phyloP scores from a whole-genome alignment of 805 yeast species.

The Spathaspora hagerdaliae region DNA sequence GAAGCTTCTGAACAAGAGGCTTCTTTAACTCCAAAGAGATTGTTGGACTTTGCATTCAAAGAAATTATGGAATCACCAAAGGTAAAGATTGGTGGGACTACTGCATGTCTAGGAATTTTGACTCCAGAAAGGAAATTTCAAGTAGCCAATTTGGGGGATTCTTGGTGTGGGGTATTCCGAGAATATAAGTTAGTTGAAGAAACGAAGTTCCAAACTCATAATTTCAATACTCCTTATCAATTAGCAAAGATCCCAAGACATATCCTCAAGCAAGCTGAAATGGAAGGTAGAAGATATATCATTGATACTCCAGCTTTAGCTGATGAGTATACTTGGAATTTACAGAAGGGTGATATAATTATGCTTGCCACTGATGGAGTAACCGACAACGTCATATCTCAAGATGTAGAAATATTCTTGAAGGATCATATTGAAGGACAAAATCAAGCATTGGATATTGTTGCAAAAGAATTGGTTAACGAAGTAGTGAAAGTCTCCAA shows the following conservation, averaged over 20 bases:
- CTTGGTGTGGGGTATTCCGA: slow-evolving; percentile 89
- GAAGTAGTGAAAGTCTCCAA: slow-evolving; percentile 67
- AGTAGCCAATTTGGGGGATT: slow-evolving; percentile 87
- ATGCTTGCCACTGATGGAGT: slow-evolving; percentile 93
- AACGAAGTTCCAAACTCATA: slow-evolving; percentile 77
- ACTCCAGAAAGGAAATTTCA: slow-evolving; percentile 51
- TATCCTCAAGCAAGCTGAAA: slow-evolving; percentile 48
- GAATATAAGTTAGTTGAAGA: slow-evolving; percentile 55
- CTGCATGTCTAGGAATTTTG: slow-evolving; percentile 80
- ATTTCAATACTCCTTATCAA: slow-evolving; percentile 90
- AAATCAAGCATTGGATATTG: slow-evolving; percentile 31
- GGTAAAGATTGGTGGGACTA: slow-evolving; percentile 89
- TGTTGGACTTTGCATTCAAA: slow-evolving; percentile 56
- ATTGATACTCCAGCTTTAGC: slow-evolving; percentile 68
- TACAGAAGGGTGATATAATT: slow-evolving; percentile 69
- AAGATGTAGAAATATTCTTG: slow-evolving; percentile 68
- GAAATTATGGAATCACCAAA: slow-evolving; percentile 49
- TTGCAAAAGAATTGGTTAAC: slow-evolving; percentile 55
- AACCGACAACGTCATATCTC: slow-evolving; percentile 73
- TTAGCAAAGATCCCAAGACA: slow-evolving; percentile 76
- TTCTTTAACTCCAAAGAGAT: slow-evolving; percentile 35
- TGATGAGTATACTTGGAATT: slow-evolving; percentile 60
- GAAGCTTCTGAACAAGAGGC: slow-evolving; percentile 5
- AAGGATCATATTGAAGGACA: slow-evolving; percentile 44
- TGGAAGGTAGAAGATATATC: slow-evolving; percentile 58